Conservation (phyloP, 2,329 filamentous ascomycete genomes). For the Coleophoma eucalyptorum region DNA sequence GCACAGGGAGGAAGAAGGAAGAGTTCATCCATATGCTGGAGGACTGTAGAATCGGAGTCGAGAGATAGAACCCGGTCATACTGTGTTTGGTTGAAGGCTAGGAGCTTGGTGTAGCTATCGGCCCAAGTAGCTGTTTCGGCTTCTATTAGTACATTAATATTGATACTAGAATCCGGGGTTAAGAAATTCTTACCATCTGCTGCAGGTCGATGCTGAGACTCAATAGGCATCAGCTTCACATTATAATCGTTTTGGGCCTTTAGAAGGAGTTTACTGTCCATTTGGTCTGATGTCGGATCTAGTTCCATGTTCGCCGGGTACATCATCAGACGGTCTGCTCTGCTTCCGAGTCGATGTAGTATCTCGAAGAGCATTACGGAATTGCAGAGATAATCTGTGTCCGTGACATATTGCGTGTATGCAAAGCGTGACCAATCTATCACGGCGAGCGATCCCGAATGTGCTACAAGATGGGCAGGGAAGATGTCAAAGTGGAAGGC, state of each 20-base stretch:
- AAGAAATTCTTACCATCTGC: slow-evolving; percentile 1
- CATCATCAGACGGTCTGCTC: no score
- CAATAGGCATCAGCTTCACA: slow-evolving; percentile 43
- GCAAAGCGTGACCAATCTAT: no score
- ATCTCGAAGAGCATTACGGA: no score
- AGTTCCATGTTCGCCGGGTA: slow-evolving; percentile 32
- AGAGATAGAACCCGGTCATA: slow-evolving; percentile 53
- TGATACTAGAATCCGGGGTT: not conserved
- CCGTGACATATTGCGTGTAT: no score
- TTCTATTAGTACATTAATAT: not conserved
- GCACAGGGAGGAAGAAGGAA: slow-evolving; percentile 60
- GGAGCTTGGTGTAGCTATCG: slow-evolving; percentile 51
- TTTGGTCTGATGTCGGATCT: slow-evolving; percentile 24
- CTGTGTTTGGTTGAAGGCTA: slow-evolving; percentile 50
- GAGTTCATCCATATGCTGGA: slow-evolving; percentile 64
- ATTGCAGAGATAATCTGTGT: no score
- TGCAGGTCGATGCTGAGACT: slow-evolving; percentile 26
- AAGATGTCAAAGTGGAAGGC: no score
- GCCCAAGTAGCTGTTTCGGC: slow-evolving; percentile 46
- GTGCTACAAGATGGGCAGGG: no score
- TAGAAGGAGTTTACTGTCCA: slow-evolving; percentile 40
- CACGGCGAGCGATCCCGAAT: no score
- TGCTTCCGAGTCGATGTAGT: no score
- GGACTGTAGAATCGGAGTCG: slow-evolving; percentile 61
- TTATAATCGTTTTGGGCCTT: slow-evolving; percentile 44